Base-by-base conservation (phyloP, 23 red algal species). In the Gracilaria vermiculophylla region DNA sequence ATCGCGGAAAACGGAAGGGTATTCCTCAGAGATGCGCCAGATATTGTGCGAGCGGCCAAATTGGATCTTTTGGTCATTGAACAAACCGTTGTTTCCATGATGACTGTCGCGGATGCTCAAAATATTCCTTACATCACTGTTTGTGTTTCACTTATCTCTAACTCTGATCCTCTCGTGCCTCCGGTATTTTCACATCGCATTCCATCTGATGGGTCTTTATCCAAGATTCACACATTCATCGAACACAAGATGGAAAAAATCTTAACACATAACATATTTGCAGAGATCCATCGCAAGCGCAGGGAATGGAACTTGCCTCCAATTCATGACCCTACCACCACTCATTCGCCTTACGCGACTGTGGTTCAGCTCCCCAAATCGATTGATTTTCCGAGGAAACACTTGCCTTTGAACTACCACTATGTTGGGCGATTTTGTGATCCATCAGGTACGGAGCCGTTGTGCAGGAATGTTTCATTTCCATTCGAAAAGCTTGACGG, bases 341-440 rank as follows among this genome's bases (percentile, higher is more conserved):
- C 20, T 64, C 58, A 64, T 64, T 64, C 58, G 11, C 58, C 58
- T 16, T 64, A 64, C 35, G 58, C 58, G 1, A 64, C 58, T 17
- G 35, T 64, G 14, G 58, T 64, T 64, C 58, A 64, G 29, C 29
- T 64, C 58, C 58, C 58, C 58, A 64, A 64, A 36, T 64, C 58
- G 2, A 64, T 64, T 64, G 58, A 64, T 17, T 64, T 64, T 31
- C 28, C 20, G 2, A 34, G 58, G 10, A 64, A 64, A 24, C 58
- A 64, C 12, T 31, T 64, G 5, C 58, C 58, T 14, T 13, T 31
- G 14, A 64, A 32, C 8, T 64, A 34, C 12, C 58, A 64, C 29
- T 64, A 64, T 13, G 28, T 35, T 9, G 58, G 58, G 35, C 25
- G 58, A 34, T 64, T 64, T 31, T 64, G 28, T 31, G 58, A 64